These are phyloP conservation scores for Saxophila tyrrhenica DNA, from an alignment of 495 filamentous ascomycete genomes.

Conservation along the genomic window DNA sequence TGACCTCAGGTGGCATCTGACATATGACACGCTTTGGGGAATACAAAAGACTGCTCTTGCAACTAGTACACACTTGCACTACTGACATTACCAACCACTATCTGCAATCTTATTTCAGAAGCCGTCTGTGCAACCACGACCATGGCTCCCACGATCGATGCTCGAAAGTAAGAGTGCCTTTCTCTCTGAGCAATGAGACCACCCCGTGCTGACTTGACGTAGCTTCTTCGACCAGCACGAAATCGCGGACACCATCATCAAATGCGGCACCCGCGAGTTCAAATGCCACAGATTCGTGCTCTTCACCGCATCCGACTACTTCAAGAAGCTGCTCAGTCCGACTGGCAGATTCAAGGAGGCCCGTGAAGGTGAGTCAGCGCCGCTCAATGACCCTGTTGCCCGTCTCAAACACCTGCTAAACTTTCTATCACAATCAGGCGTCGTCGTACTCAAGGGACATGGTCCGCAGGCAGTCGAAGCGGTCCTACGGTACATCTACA, in stretches of 20 bases:
- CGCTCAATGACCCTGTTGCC: too few relatives aligned
- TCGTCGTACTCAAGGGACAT: slow-evolving; percentile 23
- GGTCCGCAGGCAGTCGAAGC: slow-evolving; percentile 31
- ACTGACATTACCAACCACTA: too few relatives aligned
- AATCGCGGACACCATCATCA: neutral
- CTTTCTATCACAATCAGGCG: too few relatives aligned
- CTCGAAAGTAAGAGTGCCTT: neutral
- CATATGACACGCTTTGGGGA: too few relatives aligned
- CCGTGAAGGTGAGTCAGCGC: too few relatives aligned
- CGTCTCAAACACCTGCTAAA: too few relatives aligned
- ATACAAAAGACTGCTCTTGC: too few relatives aligned
- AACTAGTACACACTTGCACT: too few relatives aligned
- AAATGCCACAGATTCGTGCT: slow-evolving; percentile 2
- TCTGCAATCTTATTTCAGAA: too few relatives aligned
- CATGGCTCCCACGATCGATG: neutral
- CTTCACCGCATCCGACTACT: slow-evolving; percentile 3
- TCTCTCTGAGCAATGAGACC: neutral
- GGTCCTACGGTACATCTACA: slow-evolving; percentile 26
- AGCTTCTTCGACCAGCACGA: neutral
- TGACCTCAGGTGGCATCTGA: too few relatives aligned
- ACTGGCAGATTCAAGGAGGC: slow-evolving; percentile 10
- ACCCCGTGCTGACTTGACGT: too few relatives aligned
- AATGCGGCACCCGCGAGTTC: neutral
- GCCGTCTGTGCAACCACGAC: too few relatives aligned
- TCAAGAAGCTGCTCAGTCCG: neutral